Conservation (phyloP, 768 basidiomycete genomes). For the Mycena rebaudengoi region DNA sequence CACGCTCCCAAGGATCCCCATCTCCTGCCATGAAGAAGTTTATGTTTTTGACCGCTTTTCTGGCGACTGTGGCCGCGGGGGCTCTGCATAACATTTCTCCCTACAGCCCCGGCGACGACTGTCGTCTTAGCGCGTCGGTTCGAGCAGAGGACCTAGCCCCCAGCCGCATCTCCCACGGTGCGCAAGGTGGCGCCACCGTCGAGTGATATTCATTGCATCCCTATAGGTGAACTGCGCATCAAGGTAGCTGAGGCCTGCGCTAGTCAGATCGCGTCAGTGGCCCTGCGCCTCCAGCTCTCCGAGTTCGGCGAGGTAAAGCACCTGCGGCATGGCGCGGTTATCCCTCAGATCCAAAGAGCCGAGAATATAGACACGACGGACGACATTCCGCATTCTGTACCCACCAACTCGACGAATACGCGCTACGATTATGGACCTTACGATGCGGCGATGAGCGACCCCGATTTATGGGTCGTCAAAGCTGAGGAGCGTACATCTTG, state of each 20-base stretch:
- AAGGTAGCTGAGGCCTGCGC: constrained; percentile 6
- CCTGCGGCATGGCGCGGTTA: background rate
- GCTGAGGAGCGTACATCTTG: constrained; percentile 18
- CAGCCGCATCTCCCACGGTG: constrained; percentile 8
- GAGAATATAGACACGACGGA: constrained; percentile 2
- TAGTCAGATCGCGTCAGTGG: constrained; percentile 8
- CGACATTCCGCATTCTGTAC: background rate
- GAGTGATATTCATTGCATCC: background rate
- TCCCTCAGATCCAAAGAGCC: constrained; percentile 1
- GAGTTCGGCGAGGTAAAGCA: constrained; percentile 18
- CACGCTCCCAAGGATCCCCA: too few species aligned
- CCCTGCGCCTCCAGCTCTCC: constrained; percentile 16
- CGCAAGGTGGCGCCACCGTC: background rate
- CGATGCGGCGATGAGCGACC: constrained; percentile 10
- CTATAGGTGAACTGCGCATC: constrained; percentile 19
- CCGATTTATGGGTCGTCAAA: constrained; percentile 10
- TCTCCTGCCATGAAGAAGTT: background rate
- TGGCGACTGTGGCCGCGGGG: background rate
- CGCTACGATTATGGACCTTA: constrained; percentile 12
- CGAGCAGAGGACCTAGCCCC: constrained; percentile 10
- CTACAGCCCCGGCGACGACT: background rate
- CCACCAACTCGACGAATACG: background rate
- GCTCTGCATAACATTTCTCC: background rate
- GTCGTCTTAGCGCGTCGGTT: constrained; percentile 6
- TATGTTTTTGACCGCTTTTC: background rate